A percentile compares a stretch with the other conserved stretches of the same genome.
Evolutionary conservation across 352 stramenopile species (phyloP).

Genomic region (Globisporangium megalacanthum): DNA sequence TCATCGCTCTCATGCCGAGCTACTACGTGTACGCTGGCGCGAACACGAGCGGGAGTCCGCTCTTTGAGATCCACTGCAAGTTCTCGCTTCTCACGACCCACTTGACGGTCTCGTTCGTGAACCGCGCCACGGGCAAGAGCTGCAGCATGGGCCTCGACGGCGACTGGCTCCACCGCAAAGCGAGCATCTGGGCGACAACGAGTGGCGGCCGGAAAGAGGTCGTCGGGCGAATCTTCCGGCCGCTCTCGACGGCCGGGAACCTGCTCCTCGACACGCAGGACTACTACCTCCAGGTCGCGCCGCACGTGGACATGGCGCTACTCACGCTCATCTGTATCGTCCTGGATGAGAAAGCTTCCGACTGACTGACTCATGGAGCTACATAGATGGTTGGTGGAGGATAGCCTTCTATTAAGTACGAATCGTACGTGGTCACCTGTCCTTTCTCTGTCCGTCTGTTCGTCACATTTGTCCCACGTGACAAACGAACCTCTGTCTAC

Average conservation of each 20-base stretch:
- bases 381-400: too few relatives aligned
- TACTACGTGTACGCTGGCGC: slow-evolving; percentile 16
- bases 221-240: slow-evolving; percentile 19
- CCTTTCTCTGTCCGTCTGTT: neutral
- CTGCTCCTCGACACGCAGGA: slow-evolving; percentile 16
- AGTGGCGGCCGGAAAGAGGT: slow-evolving; percentile 7
- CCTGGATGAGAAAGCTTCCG: slow-evolving; percentile 10
- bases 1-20: slow-evolving; percentile 13
- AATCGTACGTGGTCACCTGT: neutral
- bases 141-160: slow-evolving; percentile 16
- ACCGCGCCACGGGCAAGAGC: slow-evolving; percentile 8
- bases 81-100: slow-evolving; percentile 11
- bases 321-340: slow-evolving; percentile 15
- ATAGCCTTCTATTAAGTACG: neutral
- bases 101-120: slow-evolving; percentile 17
- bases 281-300: slow-evolving; percentile 15
- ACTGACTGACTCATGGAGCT: neutral
- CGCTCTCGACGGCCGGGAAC: slow-evolving; percentile 11
- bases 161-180: slow-evolving; percentile 18
- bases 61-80: slow-evolving; percentile 20
- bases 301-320: slow-evolving; percentile 14
- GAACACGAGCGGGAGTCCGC: neutral
- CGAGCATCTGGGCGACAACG: slow-evolving; percentile 20
- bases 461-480: too few relatives aligned
- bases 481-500: slow-evolving; percentile 3